A percentile compares a stretch with the other conserved stretches of the same genome.
phyloP scores from a whole-genome alignment of 2,329 filamentous ascomycete species.

The Ceratocystis diversiconidia region DNA sequence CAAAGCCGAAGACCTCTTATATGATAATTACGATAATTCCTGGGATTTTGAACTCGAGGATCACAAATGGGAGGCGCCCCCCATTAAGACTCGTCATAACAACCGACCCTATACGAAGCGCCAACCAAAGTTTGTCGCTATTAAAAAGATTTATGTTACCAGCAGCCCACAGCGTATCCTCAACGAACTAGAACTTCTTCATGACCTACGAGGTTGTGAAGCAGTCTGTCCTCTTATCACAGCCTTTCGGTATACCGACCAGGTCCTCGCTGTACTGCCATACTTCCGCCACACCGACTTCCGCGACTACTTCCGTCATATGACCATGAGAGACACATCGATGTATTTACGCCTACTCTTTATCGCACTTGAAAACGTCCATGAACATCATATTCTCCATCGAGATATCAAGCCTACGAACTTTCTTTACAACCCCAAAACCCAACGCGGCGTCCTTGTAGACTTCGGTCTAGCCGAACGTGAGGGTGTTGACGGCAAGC shows the following conservation, averaged over 20 bases:
- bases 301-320: constrained; percentile 80
- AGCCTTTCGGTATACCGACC: constrained; percentile 86
- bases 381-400: constrained; percentile 73
- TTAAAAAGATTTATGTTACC: constrained; percentile 99
- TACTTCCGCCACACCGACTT: constrained; percentile 96
- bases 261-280: constrained; percentile 85
- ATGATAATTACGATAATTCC: constrained; percentile 67
- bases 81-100: constrained; percentile 32
- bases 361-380: constrained; percentile 68
- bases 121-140: constrained; percentile 66
- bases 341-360: constrained; percentile 85
- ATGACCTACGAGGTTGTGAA: constrained; percentile 68
- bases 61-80: constrained; percentile 53
- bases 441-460: constrained; percentile 78
- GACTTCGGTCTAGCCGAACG: constrained; percentile 95
- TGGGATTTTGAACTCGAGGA: constrained; percentile 65
- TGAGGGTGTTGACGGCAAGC: constrained; percentile 60
- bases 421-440: constrained; percentile 77
- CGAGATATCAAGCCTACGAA: constrained; percentile 97
- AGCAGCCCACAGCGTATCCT: constrained; percentile 85
- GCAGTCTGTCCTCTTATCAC: constrained; percentile 93
- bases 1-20: constrained; percentile 87
- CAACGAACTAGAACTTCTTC: constrained; percentile 87
- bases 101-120: constrained; percentile 6
- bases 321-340: constrained; percentile 73